A percentile compares a stretch with the other conserved stretches of the same genome.
Conservation (phyloP, 345 rosid species). For the Acer campestre region DNA sequence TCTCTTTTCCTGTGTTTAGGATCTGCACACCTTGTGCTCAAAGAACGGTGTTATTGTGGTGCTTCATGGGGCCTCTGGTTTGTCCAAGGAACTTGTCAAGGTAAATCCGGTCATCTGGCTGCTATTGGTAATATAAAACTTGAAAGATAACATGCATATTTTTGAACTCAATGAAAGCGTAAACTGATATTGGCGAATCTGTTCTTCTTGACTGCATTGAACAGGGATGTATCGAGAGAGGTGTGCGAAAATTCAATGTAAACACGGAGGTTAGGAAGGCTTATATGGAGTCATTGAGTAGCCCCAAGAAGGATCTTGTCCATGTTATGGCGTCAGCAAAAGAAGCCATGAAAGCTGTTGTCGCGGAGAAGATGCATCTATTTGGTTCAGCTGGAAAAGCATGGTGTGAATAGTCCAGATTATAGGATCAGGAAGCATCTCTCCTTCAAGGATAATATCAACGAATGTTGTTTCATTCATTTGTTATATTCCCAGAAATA, state of each 20-base stretch:
- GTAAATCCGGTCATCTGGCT: slow-evolving; percentile 33
- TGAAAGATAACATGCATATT: background rate
- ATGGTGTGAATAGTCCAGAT: slow-evolving; percentile 22
- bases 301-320: slow-evolving; percentile 65
- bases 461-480: background rate
- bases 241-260: slow-evolving; percentile 89
- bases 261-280: slow-evolving; percentile 90
- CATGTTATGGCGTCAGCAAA: slow-evolving; percentile 73
- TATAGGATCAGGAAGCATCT: background rate
- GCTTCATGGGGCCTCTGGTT: slow-evolving; percentile 97
- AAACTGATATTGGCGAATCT: background rate
- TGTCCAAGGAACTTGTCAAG: slow-evolving; percentile 71
- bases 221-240: slow-evolving; percentile 73
- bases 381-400: slow-evolving; percentile 93
- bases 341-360: slow-evolving; percentile 82
- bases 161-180: background rate
- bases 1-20: slow-evolving; percentile 41
- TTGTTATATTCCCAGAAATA: background rate
- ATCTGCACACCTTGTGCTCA: slow-evolving; percentile 57
- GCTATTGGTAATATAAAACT: background rate
- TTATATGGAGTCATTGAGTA: slow-evolving; percentile 65
- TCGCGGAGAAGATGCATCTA: slow-evolving; percentile 79
- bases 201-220: slow-evolving; percentile 12
- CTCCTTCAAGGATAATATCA: too few species aligned
- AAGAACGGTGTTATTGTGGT: slow-evolving; percentile 85